phyloP scores from a whole-genome alignment of 2,329 filamentous ascomycete genomes.

The Fusarium oxysporum region DNA sequence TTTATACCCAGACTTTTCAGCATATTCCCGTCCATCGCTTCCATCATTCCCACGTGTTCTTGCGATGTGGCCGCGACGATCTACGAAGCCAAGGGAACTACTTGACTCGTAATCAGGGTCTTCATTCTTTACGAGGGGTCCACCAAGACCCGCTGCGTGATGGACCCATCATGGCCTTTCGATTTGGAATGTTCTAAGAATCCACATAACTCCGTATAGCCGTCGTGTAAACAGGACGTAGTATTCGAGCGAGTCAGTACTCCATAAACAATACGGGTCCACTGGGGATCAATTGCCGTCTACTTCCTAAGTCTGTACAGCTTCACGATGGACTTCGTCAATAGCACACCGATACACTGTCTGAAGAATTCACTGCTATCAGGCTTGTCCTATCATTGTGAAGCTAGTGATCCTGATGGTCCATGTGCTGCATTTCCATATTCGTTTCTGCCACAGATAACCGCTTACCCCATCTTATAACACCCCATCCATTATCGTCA shows the following conservation, averaged over 20 bases:
- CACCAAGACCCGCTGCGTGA: not conserved
- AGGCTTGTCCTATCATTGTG: not conserved
- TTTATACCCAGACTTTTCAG: constrained; percentile 36
- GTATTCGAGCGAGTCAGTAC: not conserved
- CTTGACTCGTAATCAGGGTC: constrained; percentile 2
- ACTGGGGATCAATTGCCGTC: not conserved
- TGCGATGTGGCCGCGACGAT: not conserved
- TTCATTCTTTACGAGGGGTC: not conserved
- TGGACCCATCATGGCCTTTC: not conserved
- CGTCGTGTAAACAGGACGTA: not conserved
- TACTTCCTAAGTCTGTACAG: not conserved
- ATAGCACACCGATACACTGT: not conserved
- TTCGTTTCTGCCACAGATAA: constrained; percentile 24
- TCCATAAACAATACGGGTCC: no score
- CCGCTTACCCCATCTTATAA: constrained; percentile 12
- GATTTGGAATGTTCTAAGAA: not conserved
- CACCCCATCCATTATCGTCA: constrained; percentile 3
- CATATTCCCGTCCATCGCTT: not conserved
- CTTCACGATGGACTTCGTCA: not conserved
- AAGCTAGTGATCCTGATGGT: not conserved
- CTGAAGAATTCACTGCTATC: not conserved
- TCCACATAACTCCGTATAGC: not conserved
- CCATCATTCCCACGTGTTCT: not conserved
- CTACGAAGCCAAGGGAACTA: not conserved
- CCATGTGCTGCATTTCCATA: constrained; percentile 7